Conservation (phyloP, 768 basidiomycete genomes). For the Hericium alpestre region DNA sequence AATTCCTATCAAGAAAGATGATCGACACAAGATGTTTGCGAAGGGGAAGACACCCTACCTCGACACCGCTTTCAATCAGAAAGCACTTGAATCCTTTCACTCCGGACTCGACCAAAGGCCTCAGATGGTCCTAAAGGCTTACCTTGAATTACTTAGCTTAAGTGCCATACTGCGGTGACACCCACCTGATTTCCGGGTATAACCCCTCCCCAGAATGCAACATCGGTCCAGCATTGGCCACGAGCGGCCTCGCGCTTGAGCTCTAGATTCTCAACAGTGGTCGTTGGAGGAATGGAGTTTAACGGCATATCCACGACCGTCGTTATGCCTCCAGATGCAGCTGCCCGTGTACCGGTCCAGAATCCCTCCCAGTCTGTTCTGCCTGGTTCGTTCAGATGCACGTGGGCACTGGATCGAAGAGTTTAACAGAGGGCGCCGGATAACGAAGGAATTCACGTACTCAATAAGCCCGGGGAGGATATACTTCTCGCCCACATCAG, state of each 20-base stretch:
- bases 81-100: conserved; percentile 98
- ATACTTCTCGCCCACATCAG: conserved; percentile 28
- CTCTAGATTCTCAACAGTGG: conserved; percentile 66
- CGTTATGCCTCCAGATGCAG: conserved; percentile 89
- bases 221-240: conserved; percentile 68
- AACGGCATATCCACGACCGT: conserved; percentile 96
- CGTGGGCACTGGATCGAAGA: conserved; percentile 55
- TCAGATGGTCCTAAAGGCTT: conserved; percentile 49
- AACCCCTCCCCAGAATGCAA: conserved; percentile 92
- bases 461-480: conserved; percentile 49
- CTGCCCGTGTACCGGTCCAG: conserved; percentile 82
- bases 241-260: conserved; percentile 61
- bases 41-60: conserved; percentile 35
- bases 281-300: conserved; percentile 94
- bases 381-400: conserved; percentile 90
- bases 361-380: conserved; percentile 94
- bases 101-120: conserved; percentile 65
- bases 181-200: conserved; percentile 82
- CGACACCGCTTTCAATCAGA: conserved; percentile 89
- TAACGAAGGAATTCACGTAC: conserved; percentile 23
- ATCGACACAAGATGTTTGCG: neutral
- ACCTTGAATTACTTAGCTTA: neutral
- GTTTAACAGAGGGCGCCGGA: too few relatives aligned
- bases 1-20: conserved; percentile 57
- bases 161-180: neutral